phyloP scores from a whole-genome alignment of 805 yeast species.

The Hagleromyces aurorensis region DNA sequence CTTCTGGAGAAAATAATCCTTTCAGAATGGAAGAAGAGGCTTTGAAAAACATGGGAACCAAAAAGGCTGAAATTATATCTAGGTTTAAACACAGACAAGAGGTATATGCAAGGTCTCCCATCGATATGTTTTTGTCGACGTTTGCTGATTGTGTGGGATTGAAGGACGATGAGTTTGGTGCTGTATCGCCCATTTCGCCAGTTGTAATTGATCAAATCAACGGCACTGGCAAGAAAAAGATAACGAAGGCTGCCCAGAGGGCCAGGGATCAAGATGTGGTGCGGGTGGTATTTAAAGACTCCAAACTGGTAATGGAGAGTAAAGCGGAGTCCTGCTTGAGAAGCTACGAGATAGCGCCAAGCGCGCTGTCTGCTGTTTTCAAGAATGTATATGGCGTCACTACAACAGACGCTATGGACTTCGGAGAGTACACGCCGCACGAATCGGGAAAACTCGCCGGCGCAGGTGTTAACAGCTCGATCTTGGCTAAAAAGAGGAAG shows the following conservation, averaged over 20 bases:
- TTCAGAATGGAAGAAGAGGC: slow-evolving; percentile 26
- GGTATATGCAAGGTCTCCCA: slow-evolving; percentile 23
- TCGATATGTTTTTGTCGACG: slow-evolving; percentile 28
- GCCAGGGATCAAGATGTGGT: slow-evolving; percentile 29
- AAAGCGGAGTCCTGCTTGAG: slow-evolving; percentile 13
- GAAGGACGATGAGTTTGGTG: slow-evolving; percentile 23
- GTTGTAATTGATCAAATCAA: slow-evolving; percentile 24
- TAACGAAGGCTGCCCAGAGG: slow-evolving; percentile 26
- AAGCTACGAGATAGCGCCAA: slow-evolving; percentile 12
- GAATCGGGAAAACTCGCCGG: slow-evolving; percentile 2
- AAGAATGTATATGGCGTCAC: slow-evolving; percentile 17
- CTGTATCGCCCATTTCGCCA: slow-evolving; percentile 20
- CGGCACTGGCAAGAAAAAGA: slow-evolving; percentile 29
- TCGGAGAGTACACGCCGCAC: slow-evolving; percentile 7
- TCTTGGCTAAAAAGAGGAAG: slow-evolving; percentile 22
- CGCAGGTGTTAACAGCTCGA: slow-evolving; percentile 2
- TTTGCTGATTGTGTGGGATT: slow-evolving; percentile 29
- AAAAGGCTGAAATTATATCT: slow-evolving; percentile 28
- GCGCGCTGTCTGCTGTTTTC: slow-evolving; percentile 22
- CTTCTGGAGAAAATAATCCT: slow-evolving; percentile 18
- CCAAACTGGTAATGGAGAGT: slow-evolving; percentile 25
- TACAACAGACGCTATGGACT: slow-evolving; percentile 12
- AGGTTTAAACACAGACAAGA: slow-evolving; percentile 31
- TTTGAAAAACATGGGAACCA: slow-evolving; percentile 22
- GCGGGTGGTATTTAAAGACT: slow-evolving; percentile 16